A percentile compares a stretch with the other conserved stretches of the same genome.
These are phyloP conservation scores for Phoenix roebelenii DNA, from an alignment of 176 grass and related monocot species.

Conservation along the genomic window DNA sequence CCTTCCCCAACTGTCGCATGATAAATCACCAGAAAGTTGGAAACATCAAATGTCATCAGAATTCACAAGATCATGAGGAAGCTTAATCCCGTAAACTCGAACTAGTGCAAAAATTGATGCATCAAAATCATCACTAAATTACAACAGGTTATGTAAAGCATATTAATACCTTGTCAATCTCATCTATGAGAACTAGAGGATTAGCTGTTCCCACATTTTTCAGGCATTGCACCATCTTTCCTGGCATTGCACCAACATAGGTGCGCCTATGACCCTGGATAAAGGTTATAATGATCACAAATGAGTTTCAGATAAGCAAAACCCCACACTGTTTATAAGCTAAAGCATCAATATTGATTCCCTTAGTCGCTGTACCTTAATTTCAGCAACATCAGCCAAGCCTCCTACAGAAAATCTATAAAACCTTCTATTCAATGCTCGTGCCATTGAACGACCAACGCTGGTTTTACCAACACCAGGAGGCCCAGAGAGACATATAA, in stretches of 20 bases:
- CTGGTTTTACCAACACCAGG: conserved; percentile 99
- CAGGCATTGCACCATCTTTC: conserved; percentile 99
- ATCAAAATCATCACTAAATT: too few relatives aligned
- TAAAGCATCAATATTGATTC: too few relatives aligned
- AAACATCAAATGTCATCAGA: too few relatives aligned
- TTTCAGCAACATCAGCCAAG: conserved; percentile 99
- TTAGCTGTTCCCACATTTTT: conserved; percentile 92
- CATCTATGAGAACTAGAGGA: conserved; percentile 94
- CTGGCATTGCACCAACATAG: conserved; percentile 97
- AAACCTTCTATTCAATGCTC: conserved; percentile 79
- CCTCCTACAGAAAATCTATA: conserved; percentile 98
- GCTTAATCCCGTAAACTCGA: too few relatives aligned
- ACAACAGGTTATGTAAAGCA: too few relatives aligned
- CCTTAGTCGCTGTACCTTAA: conserved; percentile 43
- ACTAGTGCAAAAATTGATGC: too few relatives aligned
- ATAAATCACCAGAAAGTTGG: conserved; percentile 8
- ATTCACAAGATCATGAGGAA: too few relatives aligned
- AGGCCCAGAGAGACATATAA: conserved; percentile 97
- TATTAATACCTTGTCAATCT: conserved; percentile 85
- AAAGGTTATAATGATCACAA: background rate
- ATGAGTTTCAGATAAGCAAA: too few relatives aligned
- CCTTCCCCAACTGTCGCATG: conserved; percentile 67
- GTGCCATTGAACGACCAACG: conserved; percentile 96
- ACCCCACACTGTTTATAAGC: too few relatives aligned
- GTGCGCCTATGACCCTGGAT: conserved; percentile 89